Evolutionary conservation across 2,329 filamentous ascomycete species (phyloP), one percentile per base, ranked within the genome.

Genomic region (Talaromyces amestolkiae): DNA sequence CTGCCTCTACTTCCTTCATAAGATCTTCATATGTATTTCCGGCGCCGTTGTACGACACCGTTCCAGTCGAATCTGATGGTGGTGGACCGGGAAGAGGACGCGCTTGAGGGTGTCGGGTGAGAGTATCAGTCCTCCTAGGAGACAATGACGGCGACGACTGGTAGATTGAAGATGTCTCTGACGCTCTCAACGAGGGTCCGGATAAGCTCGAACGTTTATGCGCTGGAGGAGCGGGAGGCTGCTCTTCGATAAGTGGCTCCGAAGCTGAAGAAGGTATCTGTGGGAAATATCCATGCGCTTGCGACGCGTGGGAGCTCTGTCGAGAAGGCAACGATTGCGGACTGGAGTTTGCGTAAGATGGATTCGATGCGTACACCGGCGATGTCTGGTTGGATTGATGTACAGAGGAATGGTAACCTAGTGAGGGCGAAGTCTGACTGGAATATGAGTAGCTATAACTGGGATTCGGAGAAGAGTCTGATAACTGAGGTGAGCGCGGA

Each of bases 31-130:
- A 84, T 22, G 72, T 72, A 70, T 69, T 68, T 56, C 68, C 69
- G 27, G 66, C 58, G 9, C 72, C 70, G 61, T 71, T 73, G 8
- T 67, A 67, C 51, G 71, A 71, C 24, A 82, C 81, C 2, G 78
- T 78, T 35, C 84, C 83, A 8, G 49, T 60, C 24, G 54, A 27
- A 58, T 61, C 59, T 17, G 45, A 41, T 45, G 79, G 71, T 1
- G 86, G 85, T 10, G 84, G 83, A 0, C 85, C 85, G 2, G 86
- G 87, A n/a, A 88, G 78, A 39, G 87, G 86, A 27, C 87, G 79
- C 9, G 84, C 75, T 58, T 85, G 82, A 8, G 84, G 85, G 73
- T 88, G 85, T 63, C 85, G 82, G 24, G 81, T 83, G 8, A 84
- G 71, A 0, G 85, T 86, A 68, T 83, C 81, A 2, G 80, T 82